A percentile compares a stretch with the other conserved stretches of the same genome.
Evolutionary conservation across 2,329 filamentous ascomycete genomes (phyloP).

Genomic region (Fusarium devonianum): DNA sequence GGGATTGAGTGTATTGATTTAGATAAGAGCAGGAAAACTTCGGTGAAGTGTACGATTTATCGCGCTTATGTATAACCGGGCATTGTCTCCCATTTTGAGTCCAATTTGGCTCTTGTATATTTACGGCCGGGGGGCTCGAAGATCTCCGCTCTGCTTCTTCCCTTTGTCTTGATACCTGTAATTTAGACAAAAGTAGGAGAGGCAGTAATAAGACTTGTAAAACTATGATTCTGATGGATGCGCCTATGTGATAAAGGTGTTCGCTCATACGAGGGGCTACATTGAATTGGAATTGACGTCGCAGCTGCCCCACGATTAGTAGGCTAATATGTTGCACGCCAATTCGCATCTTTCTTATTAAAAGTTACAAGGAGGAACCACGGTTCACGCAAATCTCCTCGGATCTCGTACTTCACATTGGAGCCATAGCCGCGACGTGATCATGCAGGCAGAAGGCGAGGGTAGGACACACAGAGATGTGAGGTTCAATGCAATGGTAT

Average conservation of each 20-base stretch:
- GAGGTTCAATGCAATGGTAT: slow-evolving; percentile 52
- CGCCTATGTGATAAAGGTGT: background rate
- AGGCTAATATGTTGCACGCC: no score
- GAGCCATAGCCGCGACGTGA: slow-evolving; percentile 20
- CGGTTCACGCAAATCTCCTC: no score
- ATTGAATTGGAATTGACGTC: background rate
- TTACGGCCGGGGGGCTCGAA: slow-evolving; percentile 44
- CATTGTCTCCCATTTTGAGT: slow-evolving; percentile 42
- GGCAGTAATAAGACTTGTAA: slow-evolving; percentile 45
- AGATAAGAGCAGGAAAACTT: slow-evolving; percentile 24
- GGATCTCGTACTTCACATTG: slow-evolving; percentile 33
- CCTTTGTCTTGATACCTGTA: slow-evolving; percentile 50
- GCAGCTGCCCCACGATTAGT: no score
- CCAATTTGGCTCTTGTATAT: slow-evolving; percentile 49
- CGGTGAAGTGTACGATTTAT: slow-evolving; percentile 39
- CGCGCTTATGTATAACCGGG: slow-evolving; percentile 41
- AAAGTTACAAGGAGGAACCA: no score
- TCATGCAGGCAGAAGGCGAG: slow-evolving; percentile 15
- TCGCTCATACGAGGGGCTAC: background rate
- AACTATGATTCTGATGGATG: slow-evolving; percentile 20
- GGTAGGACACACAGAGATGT: slow-evolving; percentile 29
- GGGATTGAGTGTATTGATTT: slow-evolving; percentile 9
- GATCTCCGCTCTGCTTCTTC: slow-evolving; percentile 54
- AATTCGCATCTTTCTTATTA: no score
- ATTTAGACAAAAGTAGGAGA: slow-evolving; percentile 42